Conservation (phyloP, 306 rosid genomes). For the Phaseolus lunatus region DNA sequence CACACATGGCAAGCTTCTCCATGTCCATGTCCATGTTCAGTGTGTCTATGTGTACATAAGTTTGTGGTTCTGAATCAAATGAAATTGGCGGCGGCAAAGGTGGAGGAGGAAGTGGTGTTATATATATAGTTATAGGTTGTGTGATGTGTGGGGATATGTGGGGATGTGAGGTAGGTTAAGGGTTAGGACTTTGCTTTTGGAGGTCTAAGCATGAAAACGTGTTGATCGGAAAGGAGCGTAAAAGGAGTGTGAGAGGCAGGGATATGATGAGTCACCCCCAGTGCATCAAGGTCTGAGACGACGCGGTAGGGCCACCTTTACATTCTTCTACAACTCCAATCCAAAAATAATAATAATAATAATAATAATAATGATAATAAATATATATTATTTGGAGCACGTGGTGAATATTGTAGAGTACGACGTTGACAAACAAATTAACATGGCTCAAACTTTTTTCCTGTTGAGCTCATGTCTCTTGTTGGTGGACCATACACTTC, state of each 20-base stretch:
- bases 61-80: neutral
- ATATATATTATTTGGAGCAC: neutral
- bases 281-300: neutral
- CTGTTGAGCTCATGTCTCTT: conserved; percentile 8
- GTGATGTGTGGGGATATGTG: neutral
- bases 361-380: too few species aligned
- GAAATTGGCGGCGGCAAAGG: conserved; percentile 2
- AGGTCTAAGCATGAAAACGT: conserved; percentile 45
- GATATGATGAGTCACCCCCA: too few species aligned
- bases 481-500: conserved; percentile 33
- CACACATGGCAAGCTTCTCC: neutral
- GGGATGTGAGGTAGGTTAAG: neutral
- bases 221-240: conserved; percentile 57
- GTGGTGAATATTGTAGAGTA: neutral
- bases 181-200: neutral
- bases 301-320: conserved; percentile 42
- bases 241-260: conserved; percentile 45
- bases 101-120: neutral
- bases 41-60: too few species aligned
- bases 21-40: too few species aligned
- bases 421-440: conserved; percentile 40
- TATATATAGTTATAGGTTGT: neutral
- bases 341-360: neutral
- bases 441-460: neutral
- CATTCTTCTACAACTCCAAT: neutral